Base-by-base conservation (phyloP, 106 monocot genomes). In the Dendrobium nobile region DNA sequence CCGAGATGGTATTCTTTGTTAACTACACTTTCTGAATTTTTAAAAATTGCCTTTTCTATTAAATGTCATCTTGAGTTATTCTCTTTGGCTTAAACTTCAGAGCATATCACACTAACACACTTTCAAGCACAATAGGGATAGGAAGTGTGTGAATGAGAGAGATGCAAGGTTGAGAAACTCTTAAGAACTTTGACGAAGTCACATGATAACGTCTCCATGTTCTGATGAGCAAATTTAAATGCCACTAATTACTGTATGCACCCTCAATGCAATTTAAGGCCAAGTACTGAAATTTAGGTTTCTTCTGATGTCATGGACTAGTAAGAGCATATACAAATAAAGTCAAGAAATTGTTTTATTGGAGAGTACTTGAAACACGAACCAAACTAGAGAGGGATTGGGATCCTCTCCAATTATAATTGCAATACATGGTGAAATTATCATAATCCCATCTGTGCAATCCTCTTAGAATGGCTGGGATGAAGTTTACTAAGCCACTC, bases 1-100 rank as follows among this genome's bases (percentile, higher is more conserved):
- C 73, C 92, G 97, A 70, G 87, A 98, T 91, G 97, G 97, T 98
- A 86, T 85, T 31, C 16, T 48, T 44, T 7, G 31, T 75, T 28
- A 56, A 83, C 7, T 43, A 15, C 17, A 26, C 17, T 28, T 4
- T 7, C 41, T 55, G 11, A 4, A 15, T 43, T 19, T 42, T 27
- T 33, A 28, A 19, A 13, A 7, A 10, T 47, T 41, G 11, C 13
- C 13, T 43, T 74, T 74, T 41, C 17, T 74, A 6, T 74, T 16
- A 3, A 74, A 74, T 74, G 41, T 42, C 0, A 8, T 18, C 6
- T 19, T 40, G 17, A 74, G 19, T 74, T 43, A 43, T 43, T 74
- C 11, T 74, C 4, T 74, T 74, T 74, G 17, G 10, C 20, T 74
- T 19, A 74, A 74, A 41, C 17, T 74, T 42, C 43, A 4, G 4